Evolutionary conservation across 2,329 filamentous ascomycete genomes (phyloP).

Genomic region (Aspergillus sp.): DNA sequence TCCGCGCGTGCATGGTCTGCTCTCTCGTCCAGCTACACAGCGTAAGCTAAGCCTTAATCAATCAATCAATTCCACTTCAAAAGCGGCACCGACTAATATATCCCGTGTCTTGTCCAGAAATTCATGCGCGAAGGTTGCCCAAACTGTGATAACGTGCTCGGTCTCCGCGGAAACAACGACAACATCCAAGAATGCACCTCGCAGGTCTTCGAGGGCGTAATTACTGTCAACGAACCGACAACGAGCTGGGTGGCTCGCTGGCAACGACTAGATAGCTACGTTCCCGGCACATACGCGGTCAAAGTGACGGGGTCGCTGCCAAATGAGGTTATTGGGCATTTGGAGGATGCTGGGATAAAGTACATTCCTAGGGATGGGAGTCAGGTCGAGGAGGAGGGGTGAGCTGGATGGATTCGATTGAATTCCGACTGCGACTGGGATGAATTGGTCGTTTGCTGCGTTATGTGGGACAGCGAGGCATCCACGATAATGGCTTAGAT

Average conservation of each 20-base stretch:
- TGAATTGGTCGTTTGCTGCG: not conserved
- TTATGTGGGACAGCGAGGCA: not conserved
- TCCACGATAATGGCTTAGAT: not conserved
- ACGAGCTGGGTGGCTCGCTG: conserved; percentile 95
- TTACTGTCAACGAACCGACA: conserved; percentile 78
- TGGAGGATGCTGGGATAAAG: conserved; percentile 60
- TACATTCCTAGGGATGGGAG: conserved; percentile 59
- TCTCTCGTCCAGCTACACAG: conserved; percentile 83
- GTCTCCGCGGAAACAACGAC: conserved; percentile 75
- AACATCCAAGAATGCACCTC: conserved; percentile 90
- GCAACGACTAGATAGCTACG: conserved; percentile 87
- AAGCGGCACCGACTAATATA: not conserved
- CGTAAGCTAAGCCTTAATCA: conserved; percentile 42
- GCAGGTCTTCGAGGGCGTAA: conserved; percentile 90
- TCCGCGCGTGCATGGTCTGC: conserved; percentile 98
- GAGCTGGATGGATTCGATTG: conserved; percentile 6
- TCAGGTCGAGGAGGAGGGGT: conserved; percentile 45
- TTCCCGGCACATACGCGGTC: conserved; percentile 86
- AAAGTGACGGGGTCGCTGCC: conserved; percentile 83
- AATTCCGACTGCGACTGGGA: too few relatives aligned
- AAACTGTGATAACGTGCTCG: conserved; percentile 92
- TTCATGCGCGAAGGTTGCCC: conserved; percentile 88
- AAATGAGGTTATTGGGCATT: conserved; percentile 55
- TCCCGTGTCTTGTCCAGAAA: conserved; percentile 53
- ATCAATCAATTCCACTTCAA: too few relatives aligned